Base-by-base conservation (phyloP, 306 rosid species). In the Spatholobus suberectus region DNA sequence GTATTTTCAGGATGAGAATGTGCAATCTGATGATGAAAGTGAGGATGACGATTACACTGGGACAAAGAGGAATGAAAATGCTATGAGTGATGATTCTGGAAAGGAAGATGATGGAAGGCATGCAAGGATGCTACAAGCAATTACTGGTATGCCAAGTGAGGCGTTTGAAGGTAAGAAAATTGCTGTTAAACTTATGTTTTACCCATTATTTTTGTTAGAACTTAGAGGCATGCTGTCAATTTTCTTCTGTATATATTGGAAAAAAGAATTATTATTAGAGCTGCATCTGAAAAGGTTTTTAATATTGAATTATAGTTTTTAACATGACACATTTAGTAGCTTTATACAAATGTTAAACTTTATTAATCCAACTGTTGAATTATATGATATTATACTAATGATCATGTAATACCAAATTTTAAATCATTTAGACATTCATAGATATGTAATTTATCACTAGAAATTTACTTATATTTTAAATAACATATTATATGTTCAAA, bases 21-120 rank as follows among this genome's bases (percentile, higher is more conserved):
- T 96, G 46, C 85, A 83, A 38, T 96, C 99, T 18, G 99, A 96
- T 61, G 94, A 96, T 17, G 97, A 92, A 5, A 40, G 82, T n/a
- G 96, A 70, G 23, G 85, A 75, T 44, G 82, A 69, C 27, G 57
- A 72, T 78, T 38, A 71, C 24, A 43, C 54, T 55, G 82, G 75
- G 47, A 80, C 63, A 43, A 78, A 79, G 41, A 37, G 66, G 79
- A 73, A 38, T 70, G 82, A 34, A 34, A 84, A 59, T 81, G 85
- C n/a, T 15, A 23, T 4, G 79, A 83, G 79, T 38, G 90, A 81
- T 4, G 86, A 89, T 70, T 73, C 70, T 77, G 89, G 86, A 34
- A 87, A 82, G 58, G 89, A 90, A 23, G 93, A 83, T 55, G 88
- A 83, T 51, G 95, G 71, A 61, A 89, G 84, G 62, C 94, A 92